A percentile compares a stretch with the other conserved stretches of the same genome.
These are phyloP conservation scores for Fusarium solani-melongenae DNA, from an alignment of 2,329 filamentous ascomycete genomes.

Conservation along the genomic window DNA sequence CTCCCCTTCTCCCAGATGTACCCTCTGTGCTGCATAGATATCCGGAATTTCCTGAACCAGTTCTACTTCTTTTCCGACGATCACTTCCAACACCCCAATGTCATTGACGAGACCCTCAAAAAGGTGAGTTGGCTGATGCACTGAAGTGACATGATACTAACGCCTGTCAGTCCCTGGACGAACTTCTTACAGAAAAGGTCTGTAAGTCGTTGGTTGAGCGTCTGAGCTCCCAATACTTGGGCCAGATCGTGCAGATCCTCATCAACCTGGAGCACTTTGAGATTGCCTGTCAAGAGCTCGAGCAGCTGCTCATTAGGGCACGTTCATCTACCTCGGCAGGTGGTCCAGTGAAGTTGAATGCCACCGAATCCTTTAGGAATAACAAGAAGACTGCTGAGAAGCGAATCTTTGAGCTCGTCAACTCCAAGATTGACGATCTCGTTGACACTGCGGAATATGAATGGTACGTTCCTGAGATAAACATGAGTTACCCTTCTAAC, in stretches of 20 bases:
- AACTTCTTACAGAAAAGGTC: slow-evolving; percentile 92
- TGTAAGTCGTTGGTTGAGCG: slow-evolving; percentile 90
- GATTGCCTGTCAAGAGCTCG: slow-evolving; percentile 88
- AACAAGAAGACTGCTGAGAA: slow-evolving; percentile 98
- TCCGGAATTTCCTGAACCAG: slow-evolving; percentile 96
- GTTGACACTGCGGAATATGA: slow-evolving; percentile 98
- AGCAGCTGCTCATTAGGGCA: slow-evolving; percentile 85
- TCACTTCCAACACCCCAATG: slow-evolving; percentile 88
- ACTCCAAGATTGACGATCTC: slow-evolving; percentile 97
- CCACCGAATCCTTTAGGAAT: slow-evolving; percentile 85
- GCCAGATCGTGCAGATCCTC: slow-evolving; percentile 97
- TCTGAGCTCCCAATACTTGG: slow-evolving; percentile 90
- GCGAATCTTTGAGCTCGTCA: slow-evolving; percentile 97
- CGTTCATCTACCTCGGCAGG: slow-evolving; percentile 84
- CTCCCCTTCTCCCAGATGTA: slow-evolving; percentile 99
- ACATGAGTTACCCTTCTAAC: slow-evolving; percentile 24
- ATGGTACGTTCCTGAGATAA: slow-evolving; percentile 65
- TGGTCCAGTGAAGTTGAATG: slow-evolving; percentile 80
- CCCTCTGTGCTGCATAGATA: slow-evolving; percentile 96
- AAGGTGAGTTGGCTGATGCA: slow-evolving; percentile 60
- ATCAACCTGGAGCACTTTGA: slow-evolving; percentile 99
- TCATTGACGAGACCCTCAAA: slow-evolving; percentile 91
- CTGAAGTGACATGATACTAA: slow-evolving; percentile 3
- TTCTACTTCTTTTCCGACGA: slow-evolving; percentile 98
- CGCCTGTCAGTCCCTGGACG: slow-evolving; percentile 83